Base-by-base conservation (phyloP, 2,329 filamentous ascomycete species). In the Phoma sp. region DNA sequence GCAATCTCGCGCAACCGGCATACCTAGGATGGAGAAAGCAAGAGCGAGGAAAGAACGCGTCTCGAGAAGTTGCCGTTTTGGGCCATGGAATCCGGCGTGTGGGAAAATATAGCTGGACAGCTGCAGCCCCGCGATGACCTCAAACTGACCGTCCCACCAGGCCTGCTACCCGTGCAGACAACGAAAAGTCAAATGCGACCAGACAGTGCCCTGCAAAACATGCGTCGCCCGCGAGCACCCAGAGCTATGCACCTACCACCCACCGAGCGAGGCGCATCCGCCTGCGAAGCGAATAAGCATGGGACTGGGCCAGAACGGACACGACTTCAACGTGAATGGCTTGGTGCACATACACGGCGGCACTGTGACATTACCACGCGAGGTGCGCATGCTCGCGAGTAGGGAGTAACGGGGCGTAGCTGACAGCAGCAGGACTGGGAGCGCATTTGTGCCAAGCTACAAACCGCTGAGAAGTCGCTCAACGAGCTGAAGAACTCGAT, bases 101-200 rank as follows among this genome's bases (percentile, higher is more conserved):
- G 43, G 26, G 36, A 39, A 23, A 9, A 42, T 47, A 26, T 45
- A 46, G 33, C 46, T 49, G 33, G 17, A 38, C 28, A 36, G 26
- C 49, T 34, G 42, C 48, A 30, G 51, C 61, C 61, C 60, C 59
- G 53, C 61, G 37, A 37, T 26, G 36, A 20, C 34, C 42, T 39
- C 38, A 46, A 26, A 48, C 65, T 71, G 60, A 72, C 64, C 28
- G 42, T 29, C 47, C 17, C 26, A 21, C 37, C 48, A 74, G 71
- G 78, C 78, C 38, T 81, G 80, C 66, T 81, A 81, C 66, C 79
- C 79, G 47, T 82, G 80, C 65, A 72, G 79, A 36, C 78, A 76
- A 61, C 70, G 75, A 49, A 77, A 77, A 57, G 75, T 77, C 42
- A 80, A 78, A 65, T 81, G 80, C 70, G 79, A 81, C 61, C 78